Evolutionary conservation across 2,329 filamentous ascomycete species (phyloP), one percentile per base, ranked within the genome.

Genomic region (Aspergillus fumigatus): DNA sequence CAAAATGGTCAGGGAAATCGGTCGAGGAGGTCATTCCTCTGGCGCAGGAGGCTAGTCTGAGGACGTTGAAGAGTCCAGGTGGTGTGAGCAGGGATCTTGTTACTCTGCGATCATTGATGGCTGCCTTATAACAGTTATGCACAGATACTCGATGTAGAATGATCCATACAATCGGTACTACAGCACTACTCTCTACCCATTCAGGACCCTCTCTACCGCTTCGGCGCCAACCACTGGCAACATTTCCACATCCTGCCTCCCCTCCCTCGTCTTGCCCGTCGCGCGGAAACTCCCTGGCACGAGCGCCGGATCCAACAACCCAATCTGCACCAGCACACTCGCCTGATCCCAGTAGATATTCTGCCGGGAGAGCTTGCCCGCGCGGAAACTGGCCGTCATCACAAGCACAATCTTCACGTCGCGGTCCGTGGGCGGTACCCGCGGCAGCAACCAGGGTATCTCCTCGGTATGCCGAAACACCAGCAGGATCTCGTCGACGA

Each of bases 1-100:
- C 86, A 0, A 83, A 80, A 65, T 81, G 79, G 3, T 75, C 75
- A 21, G 69, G 70, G 26, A 56, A 63, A 49, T 60, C 65, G 48
- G 69, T 86, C 14, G 82, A 85, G 59, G 81, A 87, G 49, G 72
- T 94, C 54, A 79, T 99, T n/a, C 80, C 86, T 56, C 74, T 94
- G 38, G 93, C 92, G 29, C 94, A 97, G 76, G 82, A 81, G 67
- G 93, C 88, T 2, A 92, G 92, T 3, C 84, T 89, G 0, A 75
- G 90, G 76, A 94, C 90, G 14, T 75, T 99, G 66, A 88, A 83
- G 72, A 90, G 89, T 69, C 77, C 77, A 9, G 85, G 92, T 69
- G 84, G 88, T 51, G 93, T 97, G 2, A 76, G 72, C 53, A 58
- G 63, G 45, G 65, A 72, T 21, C 66, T 77, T 19, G 56, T 51